Percentiles rank a stretch among this genome's conserved stretches.
Evolutionary conservation across 768 basidiomycete genomes (phyloP).

Genomic region (Boletus rex-veris): DNA sequence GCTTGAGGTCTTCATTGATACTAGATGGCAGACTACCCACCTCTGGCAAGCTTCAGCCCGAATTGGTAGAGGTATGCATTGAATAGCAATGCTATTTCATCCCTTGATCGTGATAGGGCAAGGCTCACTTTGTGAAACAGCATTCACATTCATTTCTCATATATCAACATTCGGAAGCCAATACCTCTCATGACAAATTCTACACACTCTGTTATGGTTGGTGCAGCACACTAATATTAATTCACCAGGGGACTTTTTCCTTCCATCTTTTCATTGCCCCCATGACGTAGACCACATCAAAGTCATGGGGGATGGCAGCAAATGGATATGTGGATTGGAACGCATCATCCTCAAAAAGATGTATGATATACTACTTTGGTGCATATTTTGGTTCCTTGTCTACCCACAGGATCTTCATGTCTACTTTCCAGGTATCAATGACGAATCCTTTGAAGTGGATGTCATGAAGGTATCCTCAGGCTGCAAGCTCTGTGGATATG

Average conservation of each 20-base stretch:
- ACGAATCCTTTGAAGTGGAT: conserved; percentile 52
- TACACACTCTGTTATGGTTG: conserved; percentile 27
- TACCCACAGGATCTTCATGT: neutral
- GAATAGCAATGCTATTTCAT: too few relatives aligned
- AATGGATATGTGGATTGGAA: conserved; percentile 47
- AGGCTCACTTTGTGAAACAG: too few relatives aligned
- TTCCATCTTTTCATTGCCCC: conserved; percentile 48
- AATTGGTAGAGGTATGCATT: too few relatives aligned
- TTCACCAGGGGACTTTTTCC: conserved; percentile 53
- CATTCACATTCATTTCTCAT: too few relatives aligned
- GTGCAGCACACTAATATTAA: conserved; percentile 9
- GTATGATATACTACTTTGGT: conserved; percentile 52
- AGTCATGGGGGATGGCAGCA: conserved; percentile 52
- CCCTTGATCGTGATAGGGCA: too few relatives aligned
- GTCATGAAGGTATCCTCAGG: conserved; percentile 29
- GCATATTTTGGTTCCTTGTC: neutral
- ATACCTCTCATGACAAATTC: conserved; percentile 28
- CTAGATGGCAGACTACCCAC: too few relatives aligned
- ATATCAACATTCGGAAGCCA: too few relatives aligned
- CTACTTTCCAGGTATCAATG: conserved; percentile 37
- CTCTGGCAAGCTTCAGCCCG: too few relatives aligned
- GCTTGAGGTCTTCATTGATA: too few relatives aligned
- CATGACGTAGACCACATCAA: conserved; percentile 50
- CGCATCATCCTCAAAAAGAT: conserved; percentile 40
- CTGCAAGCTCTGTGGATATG: conserved; percentile 43